Conservation (phyloP, 495 filamentous ascomycete genomes). For the Parmelia sp. region DNA sequence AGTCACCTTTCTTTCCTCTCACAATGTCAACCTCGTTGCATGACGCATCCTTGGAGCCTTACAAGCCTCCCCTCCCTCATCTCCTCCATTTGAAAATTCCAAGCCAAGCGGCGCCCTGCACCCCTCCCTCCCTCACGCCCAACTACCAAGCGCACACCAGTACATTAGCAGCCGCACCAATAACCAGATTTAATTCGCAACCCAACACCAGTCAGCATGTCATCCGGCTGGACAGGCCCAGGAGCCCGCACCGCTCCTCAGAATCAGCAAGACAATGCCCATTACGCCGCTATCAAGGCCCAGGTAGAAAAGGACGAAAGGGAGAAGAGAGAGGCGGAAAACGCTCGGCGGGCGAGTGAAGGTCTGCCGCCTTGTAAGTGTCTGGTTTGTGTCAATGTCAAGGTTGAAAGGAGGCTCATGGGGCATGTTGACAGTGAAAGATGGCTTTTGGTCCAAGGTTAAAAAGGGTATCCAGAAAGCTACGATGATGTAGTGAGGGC, state of each 20-base stretch:
- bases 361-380: slow-evolving; percentile 16
- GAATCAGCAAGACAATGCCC: slow-evolving; percentile 36
- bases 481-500: slow-evolving; percentile 10
- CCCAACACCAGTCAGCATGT: slow-evolving; percentile 10
- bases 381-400: not conserved
- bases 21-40: not conserved
- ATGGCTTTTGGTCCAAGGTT: slow-evolving; percentile 13
- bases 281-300: slow-evolving; percentile 35
- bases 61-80: not conserved
- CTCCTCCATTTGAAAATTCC: not conserved
- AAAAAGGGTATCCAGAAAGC: slow-evolving; percentile 8
- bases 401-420: not conserved
- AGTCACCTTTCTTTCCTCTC: not conserved
- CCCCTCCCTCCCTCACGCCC: not conserved
- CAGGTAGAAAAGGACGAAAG: slow-evolving; percentile 39
- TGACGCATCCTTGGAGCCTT: not conserved
- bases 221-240: slow-evolving; percentile 15
- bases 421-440: slow-evolving; percentile 6
- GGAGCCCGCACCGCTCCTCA: slow-evolving; percentile 12
- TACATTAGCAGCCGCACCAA: not conserved
- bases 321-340: slow-evolving; percentile 26
- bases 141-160: not conserved
- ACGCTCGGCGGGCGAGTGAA: slow-evolving; percentile 15
- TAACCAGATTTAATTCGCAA: not conserved
- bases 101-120: not conserved